Evolutionary conservation across 768 basidiomycete genomes (phyloP), one percentile per base, ranked within the genome.

Genomic region (Auricularia heimuer): DNA sequence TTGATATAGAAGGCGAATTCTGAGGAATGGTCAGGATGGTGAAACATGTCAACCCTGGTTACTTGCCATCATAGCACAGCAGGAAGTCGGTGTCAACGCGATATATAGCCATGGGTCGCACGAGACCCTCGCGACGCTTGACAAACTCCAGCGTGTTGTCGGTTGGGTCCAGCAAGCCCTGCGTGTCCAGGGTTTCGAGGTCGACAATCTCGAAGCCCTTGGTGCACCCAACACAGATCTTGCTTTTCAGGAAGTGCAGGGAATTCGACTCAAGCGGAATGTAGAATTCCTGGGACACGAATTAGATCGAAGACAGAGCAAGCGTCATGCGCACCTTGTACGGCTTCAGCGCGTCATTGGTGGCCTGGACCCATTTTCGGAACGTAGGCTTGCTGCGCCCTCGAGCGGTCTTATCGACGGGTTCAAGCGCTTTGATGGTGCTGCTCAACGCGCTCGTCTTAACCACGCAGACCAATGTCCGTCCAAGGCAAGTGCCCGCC

Each of bases 1-100:
- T 98, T 96, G 68, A 99, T 94, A 75, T 98, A 98, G 74, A 99
- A 98, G 0, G 97, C 97, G 73, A 98, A 99, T 77, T 98, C 97
- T 97, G 69, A 42, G 45, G 63, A 44, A 62, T 29, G 29, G n/a
- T 65, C n/a, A 65, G 68, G 37, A 73, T n/a, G 12, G 35, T 62
- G 33, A 36, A 18, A 8, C 39, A 16, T 47, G 21, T 61, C 62
- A 51, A 33, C 14, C 47, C 36, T 36, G 3, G 34, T 45, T 14
- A 79, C 85, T 72, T 67, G 95, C 96, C 94, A 74, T 98, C 97
- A 76, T 98, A 99, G 73, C 97, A 99, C 42, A 99, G 78, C 62
- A 99, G 76, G 77, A 99, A 98, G 73, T 98, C 96, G 69, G 93
- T 95, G 69, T 94, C 92, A 64, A 98, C 91, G 63, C 97, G 85